Evolutionary conservation across 805 yeast species (phyloP).

Genomic region (Starmerella floris): DNA sequence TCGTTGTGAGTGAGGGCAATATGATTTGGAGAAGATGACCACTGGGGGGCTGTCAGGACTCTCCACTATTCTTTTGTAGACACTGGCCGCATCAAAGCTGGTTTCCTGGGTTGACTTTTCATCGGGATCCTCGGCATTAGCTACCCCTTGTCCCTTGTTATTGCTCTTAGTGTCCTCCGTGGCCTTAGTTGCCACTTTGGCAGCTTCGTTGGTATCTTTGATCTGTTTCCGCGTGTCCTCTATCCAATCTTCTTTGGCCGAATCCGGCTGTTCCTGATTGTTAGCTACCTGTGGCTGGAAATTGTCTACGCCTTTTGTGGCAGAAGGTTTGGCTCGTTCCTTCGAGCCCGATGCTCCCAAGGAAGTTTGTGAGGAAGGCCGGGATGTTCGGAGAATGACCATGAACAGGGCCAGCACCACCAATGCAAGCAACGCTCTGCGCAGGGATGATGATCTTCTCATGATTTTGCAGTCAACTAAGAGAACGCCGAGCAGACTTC

Average conservation of each 20-base stretch:
- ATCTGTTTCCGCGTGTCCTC: not conserved
- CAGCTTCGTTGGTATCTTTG: not conserved
- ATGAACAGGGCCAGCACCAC: constrained; percentile 9
- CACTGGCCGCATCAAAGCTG: constrained; percentile 12
- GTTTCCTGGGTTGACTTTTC: not conserved
- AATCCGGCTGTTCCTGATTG: not conserved
- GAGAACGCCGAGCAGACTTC: not conserved
- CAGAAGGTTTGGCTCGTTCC: not conserved
- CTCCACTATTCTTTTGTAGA: constrained; percentile 3
- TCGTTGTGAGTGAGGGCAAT: constrained; percentile 60
- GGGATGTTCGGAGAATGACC: constrained; percentile 10
- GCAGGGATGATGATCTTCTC: constrained; percentile 8
- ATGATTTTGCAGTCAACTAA: not conserved
- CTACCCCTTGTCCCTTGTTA: not conserved
- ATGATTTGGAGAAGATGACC: constrained; percentile 40
- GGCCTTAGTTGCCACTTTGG: not conserved
- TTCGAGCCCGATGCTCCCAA: not conserved
- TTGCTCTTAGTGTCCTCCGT: not conserved
- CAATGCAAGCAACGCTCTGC: constrained; percentile 9
- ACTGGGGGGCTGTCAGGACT: constrained; percentile 21
- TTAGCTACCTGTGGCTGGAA: not conserved
- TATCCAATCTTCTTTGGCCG: not conserved
- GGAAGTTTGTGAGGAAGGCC: not conserved
- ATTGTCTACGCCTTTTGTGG: not conserved
- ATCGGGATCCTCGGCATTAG: not conserved